phyloP scores from a whole-genome alignment of 1,284 basidiomycete species.

The Moesziomyces sp. region DNA sequence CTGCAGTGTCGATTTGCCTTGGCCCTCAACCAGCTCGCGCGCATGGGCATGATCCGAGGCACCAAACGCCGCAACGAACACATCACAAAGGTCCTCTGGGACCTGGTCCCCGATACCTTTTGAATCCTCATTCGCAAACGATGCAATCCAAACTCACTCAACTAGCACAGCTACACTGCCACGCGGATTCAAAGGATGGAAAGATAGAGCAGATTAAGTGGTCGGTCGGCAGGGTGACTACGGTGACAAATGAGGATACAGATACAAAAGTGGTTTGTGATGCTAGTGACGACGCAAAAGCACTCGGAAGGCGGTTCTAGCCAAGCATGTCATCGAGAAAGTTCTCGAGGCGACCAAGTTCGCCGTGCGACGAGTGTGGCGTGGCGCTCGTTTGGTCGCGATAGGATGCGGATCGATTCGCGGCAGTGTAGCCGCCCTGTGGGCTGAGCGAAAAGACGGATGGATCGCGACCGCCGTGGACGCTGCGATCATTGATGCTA shows the following conservation, averaged over 20 bases:
- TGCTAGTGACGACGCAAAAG: background rate
- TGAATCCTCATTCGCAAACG: background rate
- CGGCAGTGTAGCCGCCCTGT: background rate
- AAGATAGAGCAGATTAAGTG: background rate
- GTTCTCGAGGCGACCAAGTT: conserved; percentile 35
- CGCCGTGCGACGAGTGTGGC: conserved; percentile 23
- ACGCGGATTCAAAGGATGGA: background rate
- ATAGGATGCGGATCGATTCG: background rate
- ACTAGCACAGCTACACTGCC: background rate
- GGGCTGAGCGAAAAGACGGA: conserved; percentile 31
- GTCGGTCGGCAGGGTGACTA: background rate
- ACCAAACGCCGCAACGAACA: conserved; percentile 60
- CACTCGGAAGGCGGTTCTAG: background rate
- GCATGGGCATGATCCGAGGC: conserved; percentile 59
- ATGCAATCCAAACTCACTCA: background rate
- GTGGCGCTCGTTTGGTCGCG: background rate
- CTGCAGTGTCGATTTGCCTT: conserved; percentile 59
- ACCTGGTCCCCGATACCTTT: conserved; percentile 46
- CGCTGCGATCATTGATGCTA: conserved; percentile 38
- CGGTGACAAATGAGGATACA: background rate
- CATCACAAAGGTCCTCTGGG: conserved; percentile 59
- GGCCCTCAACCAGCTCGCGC: conserved; percentile 58
- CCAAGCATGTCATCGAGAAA: conserved; percentile 51
- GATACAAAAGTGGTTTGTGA: conserved; percentile 2
- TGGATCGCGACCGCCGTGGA: conserved; percentile 12